Evolutionary conservation across 768 basidiomycete species (phyloP).

Genomic region (Mycena alexandri): DNA sequence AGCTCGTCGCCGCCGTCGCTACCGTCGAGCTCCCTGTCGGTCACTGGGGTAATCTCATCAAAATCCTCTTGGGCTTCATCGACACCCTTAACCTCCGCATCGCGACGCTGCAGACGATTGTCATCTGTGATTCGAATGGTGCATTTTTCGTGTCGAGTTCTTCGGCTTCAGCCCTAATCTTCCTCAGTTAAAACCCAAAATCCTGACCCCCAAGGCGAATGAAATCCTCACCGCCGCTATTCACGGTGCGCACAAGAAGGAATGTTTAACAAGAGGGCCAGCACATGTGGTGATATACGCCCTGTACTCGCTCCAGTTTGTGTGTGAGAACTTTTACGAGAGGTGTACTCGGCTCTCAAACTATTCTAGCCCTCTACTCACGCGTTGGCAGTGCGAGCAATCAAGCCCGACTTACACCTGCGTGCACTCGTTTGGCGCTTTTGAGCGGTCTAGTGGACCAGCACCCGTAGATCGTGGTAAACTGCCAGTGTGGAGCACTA

Average conservation of each 20-base stretch:
- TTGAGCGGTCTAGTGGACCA: conserved; percentile 83
- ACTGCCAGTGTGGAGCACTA: conserved; percentile 96
- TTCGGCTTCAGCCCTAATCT: conserved; percentile 37
- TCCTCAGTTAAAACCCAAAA: conserved; percentile 84
- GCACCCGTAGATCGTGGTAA: conserved; percentile 85
- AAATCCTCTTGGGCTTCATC: too few relatives aligned
- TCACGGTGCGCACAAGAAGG: conserved; percentile 97
- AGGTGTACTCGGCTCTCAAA: conserved; percentile 65
- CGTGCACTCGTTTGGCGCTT: conserved; percentile 84
- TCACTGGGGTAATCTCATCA: conserved; percentile 94
- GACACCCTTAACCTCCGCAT: conserved; percentile 85
- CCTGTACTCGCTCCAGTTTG: conserved; percentile 95
- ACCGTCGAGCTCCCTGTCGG: conserved; percentile 91
- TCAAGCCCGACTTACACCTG: conserved; percentile 91
- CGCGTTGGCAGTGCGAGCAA: conserved; percentile 84
- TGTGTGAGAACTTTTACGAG: conserved; percentile 98
- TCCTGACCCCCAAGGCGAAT: conserved; percentile 89
- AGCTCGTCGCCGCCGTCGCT: too few relatives aligned
- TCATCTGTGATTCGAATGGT: conserved; percentile 97
- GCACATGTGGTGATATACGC: conserved; percentile 92
- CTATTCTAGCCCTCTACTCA: conserved; percentile 32
- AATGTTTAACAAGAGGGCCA: conserved; percentile 92
- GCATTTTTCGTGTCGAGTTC: conserved; percentile 51
- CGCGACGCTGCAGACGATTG: conserved; percentile 93
- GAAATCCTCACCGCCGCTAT: conserved; percentile 99